These are phyloP conservation scores for Fusarium sp. DNA, from an alignment of 2,329 filamentous ascomycete species.

Conservation along the genomic window DNA sequence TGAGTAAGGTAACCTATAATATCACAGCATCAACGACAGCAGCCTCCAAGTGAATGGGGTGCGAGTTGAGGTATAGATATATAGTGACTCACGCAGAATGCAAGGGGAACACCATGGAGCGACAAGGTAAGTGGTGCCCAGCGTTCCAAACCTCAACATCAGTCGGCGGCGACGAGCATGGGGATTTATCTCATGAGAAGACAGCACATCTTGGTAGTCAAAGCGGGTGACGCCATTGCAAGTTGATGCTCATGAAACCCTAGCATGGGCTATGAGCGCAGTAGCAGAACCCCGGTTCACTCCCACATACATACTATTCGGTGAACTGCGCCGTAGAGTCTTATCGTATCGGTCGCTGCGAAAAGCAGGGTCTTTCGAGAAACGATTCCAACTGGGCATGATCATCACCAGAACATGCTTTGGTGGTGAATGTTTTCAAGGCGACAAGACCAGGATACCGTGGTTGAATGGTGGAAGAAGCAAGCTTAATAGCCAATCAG, in stretches of 20 bases:
- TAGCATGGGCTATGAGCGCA: slow-evolving; percentile 15
- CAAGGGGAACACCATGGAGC: slow-evolving; percentile 49
- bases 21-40: slow-evolving; percentile 35
- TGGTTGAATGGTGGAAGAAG: slow-evolving; percentile 18
- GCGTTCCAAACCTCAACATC: slow-evolving; percentile 44
- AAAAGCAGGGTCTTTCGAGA: slow-evolving; percentile 37
- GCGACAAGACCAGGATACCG: slow-evolving; percentile 29
- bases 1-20: slow-evolving; percentile 15
- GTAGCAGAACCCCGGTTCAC: slow-evolving; percentile 17
- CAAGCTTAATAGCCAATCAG: slow-evolving; percentile 42
- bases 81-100: slow-evolving; percentile 46
- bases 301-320: slow-evolving; percentile 15
- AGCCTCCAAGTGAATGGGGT: slow-evolving; percentile 49
- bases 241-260: slow-evolving; percentile 23
- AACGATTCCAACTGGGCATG: slow-evolving; percentile 40
- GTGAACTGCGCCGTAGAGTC: slow-evolving; percentile 20
- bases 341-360: slow-evolving; percentile 27
- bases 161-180: slow-evolving; percentile 23
- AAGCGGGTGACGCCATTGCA: slow-evolving; percentile 48
- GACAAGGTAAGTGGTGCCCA: slow-evolving; percentile 46
- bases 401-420: slow-evolving; percentile 37
- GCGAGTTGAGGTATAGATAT: slow-evolving; percentile 39
- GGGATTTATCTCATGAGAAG: slow-evolving; percentile 45
- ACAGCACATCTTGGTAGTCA: slow-evolving; percentile 35
- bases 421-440: slow-evolving; percentile 34